Evolutionary conservation across 768 basidiomycete genomes (phyloP).

Genomic region (Agaricus blazei): DNA sequence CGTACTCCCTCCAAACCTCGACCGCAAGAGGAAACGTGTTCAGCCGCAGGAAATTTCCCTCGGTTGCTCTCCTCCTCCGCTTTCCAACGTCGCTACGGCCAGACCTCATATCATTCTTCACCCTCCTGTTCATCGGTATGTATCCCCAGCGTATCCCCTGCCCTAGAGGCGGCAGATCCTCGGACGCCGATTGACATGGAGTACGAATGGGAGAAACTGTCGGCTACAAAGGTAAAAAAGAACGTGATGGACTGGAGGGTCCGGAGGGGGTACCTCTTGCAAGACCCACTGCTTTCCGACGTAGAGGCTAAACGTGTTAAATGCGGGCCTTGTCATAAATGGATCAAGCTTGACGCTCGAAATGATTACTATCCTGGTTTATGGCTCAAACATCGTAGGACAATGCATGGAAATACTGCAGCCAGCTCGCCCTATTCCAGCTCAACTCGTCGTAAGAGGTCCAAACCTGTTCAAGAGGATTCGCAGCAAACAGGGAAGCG

Average conservation of each 20-base stretch:
- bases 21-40: conserved; percentile 3
- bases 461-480: background rate
- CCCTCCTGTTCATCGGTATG: background rate
- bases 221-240: conserved; percentile 4
- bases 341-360: conserved; percentile 6
- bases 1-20: background rate
- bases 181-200: background rate
- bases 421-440: background rate
- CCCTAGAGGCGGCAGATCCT: background rate
- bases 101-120: background rate
- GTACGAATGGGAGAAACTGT: background rate
- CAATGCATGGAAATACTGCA: background rate
- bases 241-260: conserved; percentile 7
- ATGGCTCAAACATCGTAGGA: conserved; percentile 9
- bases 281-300: background rate
- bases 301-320: conserved; percentile 7
- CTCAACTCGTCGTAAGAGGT: background rate
- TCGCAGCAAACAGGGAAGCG: background rate
- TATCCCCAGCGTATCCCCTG: background rate
- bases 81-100: background rate
- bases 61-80: too few relatives aligned
- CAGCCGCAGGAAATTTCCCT: background rate
- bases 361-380: conserved; percentile 10
- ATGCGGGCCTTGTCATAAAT: conserved; percentile 4
- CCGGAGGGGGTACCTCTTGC: background rate